Base-by-base conservation (phyloP, 345 rosid genomes). In the Salix caprea region DNA sequence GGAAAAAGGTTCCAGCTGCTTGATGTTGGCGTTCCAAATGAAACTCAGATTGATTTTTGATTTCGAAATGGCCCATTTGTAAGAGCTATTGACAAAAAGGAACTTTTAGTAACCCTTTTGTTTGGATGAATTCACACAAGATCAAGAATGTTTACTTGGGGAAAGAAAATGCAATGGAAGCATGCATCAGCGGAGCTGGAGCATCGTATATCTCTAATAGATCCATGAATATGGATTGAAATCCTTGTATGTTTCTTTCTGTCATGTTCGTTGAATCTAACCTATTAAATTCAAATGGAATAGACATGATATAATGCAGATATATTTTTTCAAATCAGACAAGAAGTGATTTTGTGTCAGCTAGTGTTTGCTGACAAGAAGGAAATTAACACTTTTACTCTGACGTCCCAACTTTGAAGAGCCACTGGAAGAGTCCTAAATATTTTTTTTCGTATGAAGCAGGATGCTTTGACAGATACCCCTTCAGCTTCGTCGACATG, bases 1-100 rank as follows among this genome's bases (percentile, higher is more conserved):
- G 98, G 48, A 92, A 88, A 85, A 92, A 91, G 85, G 92, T 94
- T 65, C 89, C 91, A 36, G 96, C 91, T 36, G 90, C 86, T 82
- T 94, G 87, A 94, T 70, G 54, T 44, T 9, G n/a, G 58, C 30
- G 3, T 44, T 26, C 36, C n/a, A 69, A 65, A 30, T 26, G 30
- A 28, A 44, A 26, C 13, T 7, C n/a, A 18, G 23, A 15, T 58
- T 58, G 62, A 23, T 58, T 58, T 58, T 58, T n/a, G 14, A n/a
- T 58, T 58, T 58, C 11, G 28, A 58, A 58, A 10, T 58, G 62
- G 28, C 24, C 11, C 4, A 9, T 3, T 58, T 58, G 11, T 58
- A 58, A 58, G 62, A 6, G 62, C 24, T n/a, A n/a, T 58, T n/a
- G 26, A 3, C 28, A 58, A 26, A n/a, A 58, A 3, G 5, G 23